phyloP scores from a whole-genome alignment of 495 filamentous ascomycete species.

The Penicillium antarcticum region DNA sequence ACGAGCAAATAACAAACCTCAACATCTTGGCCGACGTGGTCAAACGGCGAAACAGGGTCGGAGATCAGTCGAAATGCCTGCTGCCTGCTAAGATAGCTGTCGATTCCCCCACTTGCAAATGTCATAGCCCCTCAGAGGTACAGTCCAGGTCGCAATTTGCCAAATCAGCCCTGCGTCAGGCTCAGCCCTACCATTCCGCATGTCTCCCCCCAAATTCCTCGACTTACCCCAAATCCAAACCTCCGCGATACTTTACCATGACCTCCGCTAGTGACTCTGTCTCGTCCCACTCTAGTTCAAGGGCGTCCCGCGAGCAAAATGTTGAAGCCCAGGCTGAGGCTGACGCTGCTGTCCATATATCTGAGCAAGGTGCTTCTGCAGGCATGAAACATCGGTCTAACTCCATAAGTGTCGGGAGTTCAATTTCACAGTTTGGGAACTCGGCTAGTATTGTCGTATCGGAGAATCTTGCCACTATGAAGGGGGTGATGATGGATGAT shows the following conservation, averaged over 20 bases:
- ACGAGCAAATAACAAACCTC: slow-evolving; percentile 5
- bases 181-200: slow-evolving; percentile 8
- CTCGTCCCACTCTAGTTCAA: background rate
- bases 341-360: background rate
- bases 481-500: slow-evolving; percentile 6
- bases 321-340: background rate
- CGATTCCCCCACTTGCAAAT: background rate
- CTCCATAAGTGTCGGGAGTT: background rate
- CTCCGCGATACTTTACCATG: background rate
- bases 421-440: slow-evolving; percentile 4
- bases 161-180: slow-evolving; percentile 21
- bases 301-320: slow-evolving; percentile 1
- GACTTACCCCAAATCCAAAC: background rate
- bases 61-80: background rate
- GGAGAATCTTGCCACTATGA: background rate
- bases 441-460: slow-evolving; percentile 1
- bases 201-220: background rate
- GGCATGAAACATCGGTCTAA: slow-evolving; percentile 5
- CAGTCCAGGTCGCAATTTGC: background rate
- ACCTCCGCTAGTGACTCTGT: background rate
- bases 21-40: slow-evolving; percentile 16
- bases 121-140: slow-evolving; percentile 7
- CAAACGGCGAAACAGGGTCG: background rate
- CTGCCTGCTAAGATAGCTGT: slow-evolving; percentile 7
- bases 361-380: background rate